Evolutionary conservation across 73 alveolate genomes (phyloP).

Genomic region (Tetrahymena borealis): DNA sequence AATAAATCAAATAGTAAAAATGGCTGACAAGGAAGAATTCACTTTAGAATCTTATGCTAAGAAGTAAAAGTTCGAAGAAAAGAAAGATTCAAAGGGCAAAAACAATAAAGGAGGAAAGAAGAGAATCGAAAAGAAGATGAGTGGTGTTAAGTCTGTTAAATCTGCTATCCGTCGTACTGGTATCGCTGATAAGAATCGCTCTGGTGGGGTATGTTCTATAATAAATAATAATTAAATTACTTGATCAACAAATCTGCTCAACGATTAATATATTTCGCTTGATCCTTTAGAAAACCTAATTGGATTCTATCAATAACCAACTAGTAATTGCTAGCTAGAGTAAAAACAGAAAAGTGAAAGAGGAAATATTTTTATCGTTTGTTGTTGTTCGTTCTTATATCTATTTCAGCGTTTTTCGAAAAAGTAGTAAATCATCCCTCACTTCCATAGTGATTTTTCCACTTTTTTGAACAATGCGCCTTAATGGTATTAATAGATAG

Average conservation of each 20-base stretch:
- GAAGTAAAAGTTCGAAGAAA: background rate
- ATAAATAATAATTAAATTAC: background rate
- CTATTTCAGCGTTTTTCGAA: background rate
- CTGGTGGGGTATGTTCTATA: background rate
- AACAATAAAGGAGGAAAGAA: background rate
- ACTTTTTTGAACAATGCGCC: no score
- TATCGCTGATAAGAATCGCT: background rate
- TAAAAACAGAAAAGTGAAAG: background rate
- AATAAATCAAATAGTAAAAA: background rate
- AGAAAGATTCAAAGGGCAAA: background rate
- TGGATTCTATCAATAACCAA: background rate
- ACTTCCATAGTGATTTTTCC: no score
- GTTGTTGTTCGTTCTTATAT: no score
- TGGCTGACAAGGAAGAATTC: background rate
- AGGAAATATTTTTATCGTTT: background rate
- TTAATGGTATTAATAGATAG: no score
- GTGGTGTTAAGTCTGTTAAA: background rate
- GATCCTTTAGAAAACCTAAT: no score
- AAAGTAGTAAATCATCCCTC: no score
- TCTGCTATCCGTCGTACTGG: constrained; percentile 1
- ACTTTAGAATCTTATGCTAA: background rate
- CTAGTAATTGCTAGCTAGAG: background rate
- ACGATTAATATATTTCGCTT: background rate
- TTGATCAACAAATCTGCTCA: background rate
- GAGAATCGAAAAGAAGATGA: background rate